Conservation (phyloP, 371 early-diverging fungal species). For the Rhizopus arrhizus region DNA sequence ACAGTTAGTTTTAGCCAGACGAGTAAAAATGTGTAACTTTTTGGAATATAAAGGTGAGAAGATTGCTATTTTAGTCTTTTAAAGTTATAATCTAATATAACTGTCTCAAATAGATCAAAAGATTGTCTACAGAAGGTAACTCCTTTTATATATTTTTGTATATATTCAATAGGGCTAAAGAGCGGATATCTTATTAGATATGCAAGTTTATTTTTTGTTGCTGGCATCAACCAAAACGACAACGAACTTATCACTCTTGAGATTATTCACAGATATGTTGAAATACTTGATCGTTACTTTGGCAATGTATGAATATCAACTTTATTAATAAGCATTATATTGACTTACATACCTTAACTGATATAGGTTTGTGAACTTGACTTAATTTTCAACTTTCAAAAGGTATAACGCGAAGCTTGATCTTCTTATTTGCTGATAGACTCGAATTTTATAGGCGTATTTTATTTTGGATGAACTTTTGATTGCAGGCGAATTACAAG, state of each 20-base stretch:
- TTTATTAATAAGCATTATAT: no score
- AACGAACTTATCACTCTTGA: slow-evolving; percentile 94
- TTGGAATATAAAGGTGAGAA: slow-evolving; percentile 89
- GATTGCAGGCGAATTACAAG: slow-evolving; percentile 84
- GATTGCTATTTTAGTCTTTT: not conserved
- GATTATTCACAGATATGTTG: slow-evolving; percentile 96
- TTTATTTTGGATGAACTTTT: slow-evolving; percentile 85
- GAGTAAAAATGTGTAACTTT: slow-evolving; percentile 97
- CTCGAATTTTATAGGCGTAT: slow-evolving; percentile 60
- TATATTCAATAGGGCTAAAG: no score
- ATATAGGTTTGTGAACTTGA: slow-evolving; percentile 85
- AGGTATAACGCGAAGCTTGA: slow-evolving; percentile 41
- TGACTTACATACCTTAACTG: not conserved
- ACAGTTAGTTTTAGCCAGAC: slow-evolving; percentile 84
- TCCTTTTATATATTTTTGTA: no score
- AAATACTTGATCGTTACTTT: slow-evolving; percentile 95
- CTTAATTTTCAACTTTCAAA: slow-evolving; percentile 87
- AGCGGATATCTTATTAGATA: slow-evolving; percentile 62
- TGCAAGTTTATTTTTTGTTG: slow-evolving; percentile 93
- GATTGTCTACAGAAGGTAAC: slow-evolving; percentile 81
- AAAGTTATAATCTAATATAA: not conserved
- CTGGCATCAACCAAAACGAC: slow-evolving; percentile 88
- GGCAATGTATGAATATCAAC: slow-evolving; percentile 73
- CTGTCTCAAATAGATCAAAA: slow-evolving; percentile 73
- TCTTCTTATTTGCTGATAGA: not conserved